phyloP scores from a whole-genome alignment of 179 eudicot species.

The Pouteria campechiana region DNA sequence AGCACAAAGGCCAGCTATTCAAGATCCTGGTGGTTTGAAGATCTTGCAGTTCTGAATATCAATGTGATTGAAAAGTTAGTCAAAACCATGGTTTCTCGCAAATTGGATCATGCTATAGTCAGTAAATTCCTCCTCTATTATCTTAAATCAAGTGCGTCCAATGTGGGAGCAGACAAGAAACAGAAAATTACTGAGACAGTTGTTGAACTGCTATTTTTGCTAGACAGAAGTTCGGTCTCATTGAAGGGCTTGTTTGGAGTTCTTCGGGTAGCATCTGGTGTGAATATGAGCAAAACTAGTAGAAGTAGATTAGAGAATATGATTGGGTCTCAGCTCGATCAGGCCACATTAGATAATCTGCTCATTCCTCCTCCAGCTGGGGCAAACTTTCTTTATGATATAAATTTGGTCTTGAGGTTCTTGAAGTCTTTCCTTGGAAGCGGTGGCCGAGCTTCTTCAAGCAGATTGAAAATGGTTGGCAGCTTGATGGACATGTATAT shows the following conservation, averaged over 20 bases:
- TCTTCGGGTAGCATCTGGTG: conserved; percentile 26
- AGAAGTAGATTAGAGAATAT: conserved; percentile 38
- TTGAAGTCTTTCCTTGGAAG: conserved; percentile 33
- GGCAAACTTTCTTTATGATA: conserved; percentile 39
- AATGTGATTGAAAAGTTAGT: conserved; percentile 20
- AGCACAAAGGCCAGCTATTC: conserved; percentile 34
- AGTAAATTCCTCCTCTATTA: conserved; percentile 60
- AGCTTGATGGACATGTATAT: conserved; percentile 48
- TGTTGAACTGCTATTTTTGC: conserved; percentile 26
- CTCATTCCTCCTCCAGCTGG: conserved; percentile 54
- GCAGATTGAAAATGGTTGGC: conserved; percentile 38
- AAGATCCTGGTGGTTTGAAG: conserved; percentile 75
- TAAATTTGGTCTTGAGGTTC: conserved; percentile 52
- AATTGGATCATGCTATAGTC: conserved; percentile 35
- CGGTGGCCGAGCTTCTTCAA: conserved; percentile 17
- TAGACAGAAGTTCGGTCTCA: conserved; percentile 31
- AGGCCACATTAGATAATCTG: conserved; percentile 57
- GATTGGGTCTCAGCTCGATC: conserved; percentile 57
- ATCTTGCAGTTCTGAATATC: conserved; percentile 27
- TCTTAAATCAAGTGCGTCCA: conserved; percentile 41
- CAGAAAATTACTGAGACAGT: conserved; percentile 34
- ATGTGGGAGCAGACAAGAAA: conserved; percentile 29
- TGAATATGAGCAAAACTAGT: conserved; percentile 18
- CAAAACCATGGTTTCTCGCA: conserved; percentile 34
- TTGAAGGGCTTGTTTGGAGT: conserved; percentile 55